Percentiles rank a stretch among this genome's conserved stretches.
Evolutionary conservation across 2,329 filamentous ascomycete species (phyloP).

Genomic region (Alternaria hordeiaustralica): DNA sequence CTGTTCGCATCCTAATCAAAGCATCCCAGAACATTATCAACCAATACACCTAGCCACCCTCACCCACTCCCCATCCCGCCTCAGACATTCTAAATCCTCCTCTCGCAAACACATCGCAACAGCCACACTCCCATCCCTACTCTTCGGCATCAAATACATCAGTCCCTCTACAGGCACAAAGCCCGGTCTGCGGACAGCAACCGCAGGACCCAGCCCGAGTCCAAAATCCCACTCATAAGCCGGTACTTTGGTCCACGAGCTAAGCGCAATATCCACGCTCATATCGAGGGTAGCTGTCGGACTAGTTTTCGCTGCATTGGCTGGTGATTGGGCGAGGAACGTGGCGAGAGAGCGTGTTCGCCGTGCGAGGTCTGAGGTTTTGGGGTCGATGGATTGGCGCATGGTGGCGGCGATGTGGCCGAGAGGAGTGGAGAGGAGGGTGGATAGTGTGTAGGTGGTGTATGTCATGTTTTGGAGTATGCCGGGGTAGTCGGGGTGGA

Average conservation of each 20-base stretch:
- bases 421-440: conserved; percentile 39
- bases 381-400: not conserved
- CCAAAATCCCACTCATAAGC: conserved; percentile 58
- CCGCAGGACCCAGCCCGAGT: conserved; percentile 55
- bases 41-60: not conserved
- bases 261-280: conserved; percentile 57
- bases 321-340: conserved; percentile 40
- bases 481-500: conserved; percentile 57
- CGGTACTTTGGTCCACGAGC: conserved; percentile 61
- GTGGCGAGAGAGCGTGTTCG: conserved; percentile 51
- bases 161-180: conserved; percentile 57
- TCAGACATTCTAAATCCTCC: conserved; percentile 50
- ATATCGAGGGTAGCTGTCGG: conserved; percentile 31
- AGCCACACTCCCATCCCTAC: conserved; percentile 52
- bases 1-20: too few species aligned
- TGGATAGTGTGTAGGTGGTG: conserved; percentile 37
- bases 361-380: not conserved
- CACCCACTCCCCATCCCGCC: not conserved
- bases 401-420: conserved; percentile 10
- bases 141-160: conserved; percentile 52
- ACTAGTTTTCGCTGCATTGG: conserved; percentile 45
- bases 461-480: conserved; percentile 58
- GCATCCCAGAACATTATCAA: too few species aligned
- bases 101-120: conserved; percentile 56
- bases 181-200: conserved; percentile 56